Base-by-base conservation (phyloP, 768 basidiomycete species). In the Pleurotus sapidus region DNA sequence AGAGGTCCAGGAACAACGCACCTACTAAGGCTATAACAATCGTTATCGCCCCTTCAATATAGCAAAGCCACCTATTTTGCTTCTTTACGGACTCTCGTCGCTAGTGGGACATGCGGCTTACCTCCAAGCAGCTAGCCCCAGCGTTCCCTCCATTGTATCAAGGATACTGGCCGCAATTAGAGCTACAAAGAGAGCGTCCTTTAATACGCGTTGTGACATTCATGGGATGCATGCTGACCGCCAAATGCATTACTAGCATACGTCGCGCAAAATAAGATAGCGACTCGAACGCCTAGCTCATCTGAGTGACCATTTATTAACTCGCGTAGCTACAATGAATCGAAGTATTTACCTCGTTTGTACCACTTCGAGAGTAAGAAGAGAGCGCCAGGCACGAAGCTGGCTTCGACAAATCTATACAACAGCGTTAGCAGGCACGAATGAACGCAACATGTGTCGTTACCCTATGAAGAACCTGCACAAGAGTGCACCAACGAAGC, bases 211-310 rank as follows among this genome's bases (percentile, higher is more conserved):
- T 18, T 17, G 15, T 17, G 2, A 40, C 83, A 67, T 53, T 81
- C 79, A 8, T 74, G 80, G 1, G 77, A 76, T 12, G 79, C 78
- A 43, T 83, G 67, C 37, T 83, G 68, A 2, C 79, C 57, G 11
- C 62, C 82, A 59, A 84, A 84, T 9, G 82, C 84, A 69, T 84
- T 84, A 14, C 74, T 75, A 57, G 81, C 76, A 30, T 82, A 68
- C 55, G 77, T 80, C 37, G 81, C 80, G 60, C 77, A 81, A 61
- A 76, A 80, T 27, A 82, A 64, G 51, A 79, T 70, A 38, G 78
- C 75, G 9, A 72, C 74, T 15, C 77, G 62, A 7, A 61, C 30
- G 0, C 59, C 60, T 7, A 58, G 56, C 27, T 63, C 59, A 34
- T 45, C 57, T 47, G 61, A 60, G 1, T 50, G 15, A 23, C 34